Base-by-base conservation (phyloP, 2,329 filamentous ascomycete species). In the Aspergillus viridinutans region DNA sequence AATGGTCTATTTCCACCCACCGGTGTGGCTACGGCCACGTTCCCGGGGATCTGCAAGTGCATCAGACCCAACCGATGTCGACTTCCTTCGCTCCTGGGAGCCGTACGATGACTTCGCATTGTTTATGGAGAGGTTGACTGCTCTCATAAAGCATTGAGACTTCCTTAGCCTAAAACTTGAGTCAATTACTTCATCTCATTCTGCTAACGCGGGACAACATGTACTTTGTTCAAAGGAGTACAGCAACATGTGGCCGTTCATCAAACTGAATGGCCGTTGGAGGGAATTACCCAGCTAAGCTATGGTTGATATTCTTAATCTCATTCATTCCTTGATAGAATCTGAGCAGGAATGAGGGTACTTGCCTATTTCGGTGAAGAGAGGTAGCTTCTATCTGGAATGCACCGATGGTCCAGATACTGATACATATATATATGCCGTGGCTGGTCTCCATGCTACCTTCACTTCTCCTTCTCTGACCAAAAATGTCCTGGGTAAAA, bases 21-120 rank as follows among this genome's bases (percentile, higher is more conserved):
- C 38, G 35, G 47, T 35, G 25, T 23, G 2, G 20, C 47, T 63
- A 59, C 61, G 59, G 57, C 61, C 61, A 63, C 59, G 54, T 28
- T 38, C 53, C 57, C 53, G 56, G 58, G 50, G 56, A 38, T 17
- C 14, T 38, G 6, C 4, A 35, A 35, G 32, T 35, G 32, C 32
- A 35, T n/a, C 32, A 17, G 17, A 38, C 14, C 32, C 12, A 35
- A 17, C 12, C 32, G 5, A 35, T 4, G 5, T 7, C 1, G 9
- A 29, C 9, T 17, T 35, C 32, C 4, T 35, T 35, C 32, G 32
- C 14, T 35, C 14, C 2, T 17, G 1, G 32, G 2, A 17, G 32
- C 14, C 6, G 6, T 35, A 35, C 9, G 28, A 29, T 6, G 32
- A 2, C 12, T 7, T 35, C 32, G 12, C 32, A 35, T 17, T 17